Percentiles rank a stretch among this genome's conserved stretches.
Conservation (phyloP, 2,329 filamentous ascomycete species). For the Trichocomaceae sp. region DNA sequence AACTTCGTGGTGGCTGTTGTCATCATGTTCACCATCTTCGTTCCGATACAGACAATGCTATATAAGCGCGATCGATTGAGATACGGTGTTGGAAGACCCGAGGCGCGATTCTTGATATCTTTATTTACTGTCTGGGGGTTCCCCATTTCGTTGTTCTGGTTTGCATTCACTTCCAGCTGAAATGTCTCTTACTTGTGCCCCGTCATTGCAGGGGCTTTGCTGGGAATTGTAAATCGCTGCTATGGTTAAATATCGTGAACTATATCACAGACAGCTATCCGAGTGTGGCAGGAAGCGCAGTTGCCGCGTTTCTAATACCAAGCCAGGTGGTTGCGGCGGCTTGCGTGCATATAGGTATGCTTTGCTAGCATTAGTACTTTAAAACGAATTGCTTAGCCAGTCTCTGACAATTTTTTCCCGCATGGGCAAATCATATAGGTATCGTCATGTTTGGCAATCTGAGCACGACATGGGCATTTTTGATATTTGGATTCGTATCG, state of each 20-base stretch:
- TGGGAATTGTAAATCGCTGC: constrained; percentile 39
- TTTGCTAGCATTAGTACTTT: constrained; percentile 10
- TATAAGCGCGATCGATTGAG: constrained; percentile 33
- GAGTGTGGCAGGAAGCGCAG: constrained; percentile 37
- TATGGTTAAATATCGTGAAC: constrained; percentile 41
- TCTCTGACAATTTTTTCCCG: not conserved
- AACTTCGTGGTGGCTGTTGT: constrained; percentile 21
- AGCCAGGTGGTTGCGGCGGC: constrained; percentile 38
- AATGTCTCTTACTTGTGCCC: constrained; percentile 37
- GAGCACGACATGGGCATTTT: constrained; percentile 38
- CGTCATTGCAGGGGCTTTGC: constrained; percentile 34
- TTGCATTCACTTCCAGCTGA: constrained; percentile 38
- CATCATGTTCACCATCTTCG: constrained; percentile 36
- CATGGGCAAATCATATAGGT: not conserved
- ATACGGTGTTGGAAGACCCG: constrained; percentile 32
- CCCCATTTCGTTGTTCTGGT: constrained; percentile 39
- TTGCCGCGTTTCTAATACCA: constrained; percentile 41
- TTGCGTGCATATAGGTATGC: constrained; percentile 34
- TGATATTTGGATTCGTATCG: constrained; percentile 36
- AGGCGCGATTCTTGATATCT: constrained; percentile 38
- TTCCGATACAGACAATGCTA: constrained; percentile 39
- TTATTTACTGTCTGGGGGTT: constrained; percentile 40
- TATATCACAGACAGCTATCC: constrained; percentile 41
- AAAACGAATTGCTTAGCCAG: not conserved
- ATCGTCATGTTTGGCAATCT: constrained; percentile 35